These are phyloP conservation scores for Tuber brumale DNA, from an alignment of 495 filamentous ascomycete species.

Conservation along the genomic window DNA sequence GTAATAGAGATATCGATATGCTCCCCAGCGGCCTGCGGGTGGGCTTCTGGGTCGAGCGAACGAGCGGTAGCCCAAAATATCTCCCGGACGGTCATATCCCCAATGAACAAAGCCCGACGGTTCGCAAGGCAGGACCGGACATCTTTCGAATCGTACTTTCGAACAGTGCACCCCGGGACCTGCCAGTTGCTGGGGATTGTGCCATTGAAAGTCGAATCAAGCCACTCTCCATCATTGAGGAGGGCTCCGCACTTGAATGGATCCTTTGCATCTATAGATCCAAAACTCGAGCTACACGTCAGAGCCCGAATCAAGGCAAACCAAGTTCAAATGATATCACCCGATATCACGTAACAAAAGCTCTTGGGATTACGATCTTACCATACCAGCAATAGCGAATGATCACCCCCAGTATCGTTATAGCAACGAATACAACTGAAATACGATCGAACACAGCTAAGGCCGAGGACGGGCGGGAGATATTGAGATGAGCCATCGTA, in stretches of 20 bases:
- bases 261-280: constrained; percentile 47
- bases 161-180: constrained; percentile 55
- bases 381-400: constrained; percentile 44
- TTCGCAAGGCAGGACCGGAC: constrained; percentile 47
- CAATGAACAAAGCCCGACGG: constrained; percentile 52
- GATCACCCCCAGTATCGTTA: constrained; percentile 39
- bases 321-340: not conserved
- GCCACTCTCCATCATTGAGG: constrained; percentile 52
- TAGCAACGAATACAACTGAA: constrained; percentile 29
- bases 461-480: constrained; percentile 18
- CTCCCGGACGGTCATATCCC: constrained; percentile 55
- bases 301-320: not conserved
- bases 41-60: constrained; percentile 47
- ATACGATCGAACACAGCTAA: constrained; percentile 18
- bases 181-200: constrained; percentile 49
- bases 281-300: constrained; percentile 4
- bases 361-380: constrained; percentile 24
- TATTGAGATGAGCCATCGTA: constrained; percentile 25
- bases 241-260: constrained; percentile 53
- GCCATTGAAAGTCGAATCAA: constrained; percentile 42
- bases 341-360: not conserved
- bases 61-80: constrained; percentile 55
- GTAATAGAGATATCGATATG: constrained; percentile 48
- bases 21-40: constrained; percentile 42
- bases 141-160: constrained; percentile 49